Evolutionary conservation across 331 rosid species (phyloP).

Genomic region (Quercus lobata): DNA sequence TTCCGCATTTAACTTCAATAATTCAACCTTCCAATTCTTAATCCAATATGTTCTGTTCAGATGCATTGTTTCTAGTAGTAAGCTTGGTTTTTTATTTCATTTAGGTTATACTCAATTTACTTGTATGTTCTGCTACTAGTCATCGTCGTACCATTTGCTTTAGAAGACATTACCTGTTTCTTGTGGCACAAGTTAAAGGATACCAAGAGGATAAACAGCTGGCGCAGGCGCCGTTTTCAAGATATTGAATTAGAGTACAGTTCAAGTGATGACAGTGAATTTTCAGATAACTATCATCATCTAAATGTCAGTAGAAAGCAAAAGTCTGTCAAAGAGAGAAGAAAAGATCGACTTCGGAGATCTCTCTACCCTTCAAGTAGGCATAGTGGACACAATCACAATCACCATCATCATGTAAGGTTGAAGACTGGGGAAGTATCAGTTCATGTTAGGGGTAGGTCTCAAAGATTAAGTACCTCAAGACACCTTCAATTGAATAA

Average conservation of each 20-base stretch:
- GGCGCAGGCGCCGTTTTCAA: constrained; percentile 13
- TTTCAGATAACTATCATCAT: background rate
- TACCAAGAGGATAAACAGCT: constrained; percentile 37
- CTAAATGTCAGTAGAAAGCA: constrained; percentile 9
- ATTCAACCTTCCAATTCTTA: background rate
- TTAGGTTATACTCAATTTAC: background rate
- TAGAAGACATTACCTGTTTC: constrained; percentile 31
- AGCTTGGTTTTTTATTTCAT: background rate
- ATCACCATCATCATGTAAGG: constrained; percentile 8
- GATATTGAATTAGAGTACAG: constrained; percentile 37
- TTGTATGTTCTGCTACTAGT: background rate
- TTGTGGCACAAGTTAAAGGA: constrained; percentile 39
- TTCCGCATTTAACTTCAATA: background rate
- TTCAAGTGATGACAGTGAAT: constrained; percentile 23
- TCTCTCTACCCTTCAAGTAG: constrained; percentile 9
- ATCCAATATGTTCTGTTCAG: background rate
- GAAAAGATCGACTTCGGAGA: background rate
- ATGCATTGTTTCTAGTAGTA: background rate
- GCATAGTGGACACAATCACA: constrained; percentile 6
- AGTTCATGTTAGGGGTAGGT: background rate
- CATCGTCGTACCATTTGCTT: background rate
- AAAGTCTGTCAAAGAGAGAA: constrained; percentile 13
- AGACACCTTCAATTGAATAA: constrained; percentile 15
- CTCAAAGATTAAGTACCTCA: constrained; percentile 5
- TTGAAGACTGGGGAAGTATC: constrained; percentile 14